A percentile compares a stretch with the other conserved stretches of the same genome.
phyloP scores from a whole-genome alignment of 257 asterid species.

The Ophiorrhiza pumila region DNA sequence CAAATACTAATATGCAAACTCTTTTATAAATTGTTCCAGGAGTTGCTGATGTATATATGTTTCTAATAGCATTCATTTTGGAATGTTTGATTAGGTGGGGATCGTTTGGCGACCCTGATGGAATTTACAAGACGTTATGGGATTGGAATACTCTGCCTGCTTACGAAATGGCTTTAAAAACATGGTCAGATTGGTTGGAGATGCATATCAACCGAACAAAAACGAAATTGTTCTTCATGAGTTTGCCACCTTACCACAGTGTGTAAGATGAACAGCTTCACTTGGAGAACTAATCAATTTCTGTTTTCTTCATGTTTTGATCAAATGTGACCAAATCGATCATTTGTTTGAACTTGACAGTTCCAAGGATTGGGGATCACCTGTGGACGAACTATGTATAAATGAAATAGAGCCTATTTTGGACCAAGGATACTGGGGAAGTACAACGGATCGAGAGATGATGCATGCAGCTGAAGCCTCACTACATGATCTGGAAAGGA shows the following conservation, averaged over 20 bases:
- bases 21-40: no score
- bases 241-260: constrained; percentile 89
- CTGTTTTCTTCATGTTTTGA: no score
- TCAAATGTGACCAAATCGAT: no score
- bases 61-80: no score
- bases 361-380: no score
- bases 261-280: no score
- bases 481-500: constrained; percentile 22
- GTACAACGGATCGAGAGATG: constrained; percentile 26
- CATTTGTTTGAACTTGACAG: no score
- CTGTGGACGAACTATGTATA: no score
- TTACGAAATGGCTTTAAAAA: constrained; percentile 61
- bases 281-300: no score
- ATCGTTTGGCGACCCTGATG: constrained; percentile 33
- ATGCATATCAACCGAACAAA: constrained; percentile 47
- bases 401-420: constrained; percentile 35
- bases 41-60: no score
- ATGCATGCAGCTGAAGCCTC: constrained; percentile 39
- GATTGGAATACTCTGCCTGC: constrained; percentile 37
- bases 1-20: no score
- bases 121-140: no score
- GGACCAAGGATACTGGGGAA: constrained; percentile 31
- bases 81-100: constrained; percentile 42
- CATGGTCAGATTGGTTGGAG: constrained; percentile 58
- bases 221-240: constrained; percentile 59